These are phyloP conservation scores for Plasmodium relictum DNA, from an alignment of 169 alveolate species.

Conservation along the genomic window DNA sequence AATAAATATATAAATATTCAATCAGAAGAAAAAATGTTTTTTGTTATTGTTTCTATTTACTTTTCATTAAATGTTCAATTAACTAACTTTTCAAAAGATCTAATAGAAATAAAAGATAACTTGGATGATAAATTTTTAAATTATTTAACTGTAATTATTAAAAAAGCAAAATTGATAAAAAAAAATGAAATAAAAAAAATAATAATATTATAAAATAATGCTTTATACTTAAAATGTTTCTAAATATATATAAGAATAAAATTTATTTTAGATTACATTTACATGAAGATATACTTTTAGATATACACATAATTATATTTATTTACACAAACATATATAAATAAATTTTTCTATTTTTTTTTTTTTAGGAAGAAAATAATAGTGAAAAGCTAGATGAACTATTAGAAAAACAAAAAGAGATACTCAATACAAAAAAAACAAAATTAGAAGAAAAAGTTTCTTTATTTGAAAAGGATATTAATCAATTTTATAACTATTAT, in stretches of 20 bases:
- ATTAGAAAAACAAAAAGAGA: conserved; percentile 45
- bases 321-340: not conserved
- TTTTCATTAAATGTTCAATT: conserved; percentile 52
- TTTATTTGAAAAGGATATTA: conserved; percentile 34
- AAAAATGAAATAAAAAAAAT: not conserved
- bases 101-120: conserved; percentile 16
- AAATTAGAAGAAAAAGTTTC: conserved; percentile 51
- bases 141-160: conserved; percentile 22
- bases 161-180: not conserved
- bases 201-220: not conserved
- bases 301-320: conserved; percentile 1
- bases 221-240: not conserved
- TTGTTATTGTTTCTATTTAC: conserved; percentile 33
- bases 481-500: conserved; percentile 44
- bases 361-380: conserved; percentile 48
- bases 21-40: conserved; percentile 52
- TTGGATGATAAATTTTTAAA: conserved; percentile 43
- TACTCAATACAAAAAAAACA: conserved; percentile 22
- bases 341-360: not conserved
- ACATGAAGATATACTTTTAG: not conserved
- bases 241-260: no score
- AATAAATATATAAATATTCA: conserved; percentile 59
- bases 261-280: not conserved
- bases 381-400: conserved; percentile 39
- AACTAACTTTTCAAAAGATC: conserved; percentile 1